Base-by-base conservation (phyloP, 192 early-diverging fungal genomes). In the Coemansia sp. region DNA sequence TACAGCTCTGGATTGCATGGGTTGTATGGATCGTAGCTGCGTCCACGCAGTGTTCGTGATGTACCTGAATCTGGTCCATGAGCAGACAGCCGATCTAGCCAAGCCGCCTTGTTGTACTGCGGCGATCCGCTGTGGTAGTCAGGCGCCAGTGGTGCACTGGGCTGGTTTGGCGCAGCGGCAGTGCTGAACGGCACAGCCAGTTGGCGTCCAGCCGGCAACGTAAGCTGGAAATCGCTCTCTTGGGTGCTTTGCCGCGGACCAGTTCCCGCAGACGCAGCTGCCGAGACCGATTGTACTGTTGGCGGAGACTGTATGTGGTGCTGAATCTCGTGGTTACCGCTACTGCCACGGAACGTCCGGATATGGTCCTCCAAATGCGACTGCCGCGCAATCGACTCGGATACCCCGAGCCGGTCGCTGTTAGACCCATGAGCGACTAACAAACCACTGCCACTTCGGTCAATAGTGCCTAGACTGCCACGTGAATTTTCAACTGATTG, bases 1-100 rank as follows among this genome's bases (percentile, higher is more conserved):
- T 83, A 81, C 38, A 83, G 75, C 23, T 75, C 73, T 0, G 91
- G 88, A 43, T 90, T 93, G 71, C 85, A 90, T 5, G 93, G 92
- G 56, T 94, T 94, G 65, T 80, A 80, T n/a, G 63, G 58, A 1
- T 39, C 48, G 58, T 57, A 62, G 48, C 41, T 14, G 7, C 63
- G 66, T 25, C 59, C 41, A 38, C 63, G 66, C 56, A 32, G 41
- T 0, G 60, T 45, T 22, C 63, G 55, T 12, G 45, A 49, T 29
- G 47, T 24, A 10, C 14, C n/a, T 11, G 65, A 51, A 2, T 60
- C 19, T 6, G 29, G 9, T 7, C 47, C 63, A 4, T 49, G 25
- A 8, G 58, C 81, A 58, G 14, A 53, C 47, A 5, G 72, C 55
- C 54, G 67, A 21, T 66, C 70, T 58, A 43, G 59, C 67, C 51